phyloP scores from a whole-genome alignment of 257 asterid genomes.

The Ocimum tenuiflorum region DNA sequence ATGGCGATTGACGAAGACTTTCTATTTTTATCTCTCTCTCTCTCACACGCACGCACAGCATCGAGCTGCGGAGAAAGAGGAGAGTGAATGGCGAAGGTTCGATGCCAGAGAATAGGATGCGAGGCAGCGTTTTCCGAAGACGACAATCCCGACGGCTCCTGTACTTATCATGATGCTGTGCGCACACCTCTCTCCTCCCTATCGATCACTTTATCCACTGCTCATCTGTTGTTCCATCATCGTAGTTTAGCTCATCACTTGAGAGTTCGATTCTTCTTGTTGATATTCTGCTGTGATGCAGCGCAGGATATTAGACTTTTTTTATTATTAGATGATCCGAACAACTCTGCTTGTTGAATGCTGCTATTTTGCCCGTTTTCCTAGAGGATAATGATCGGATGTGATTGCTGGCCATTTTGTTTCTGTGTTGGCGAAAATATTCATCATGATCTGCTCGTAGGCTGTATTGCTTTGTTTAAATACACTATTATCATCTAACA shows the following conservation, averaged over 20 bases:
- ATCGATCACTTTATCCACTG: constrained; percentile 28
- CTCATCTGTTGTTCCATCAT: constrained; percentile 23
- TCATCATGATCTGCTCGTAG: not conserved
- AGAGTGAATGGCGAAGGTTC: constrained; percentile 58
- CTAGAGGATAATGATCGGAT: not conserved
- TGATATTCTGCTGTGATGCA: not conserved
- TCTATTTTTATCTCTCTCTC: no score
- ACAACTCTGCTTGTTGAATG: constrained; percentile 4
- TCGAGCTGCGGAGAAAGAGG: constrained; percentile 8
- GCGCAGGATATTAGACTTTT: not conserved
- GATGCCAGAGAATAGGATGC: constrained; percentile 87
- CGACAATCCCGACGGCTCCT: constrained; percentile 60
- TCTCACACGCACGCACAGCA: not conserved
- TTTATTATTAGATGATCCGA: not conserved
- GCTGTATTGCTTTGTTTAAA: not conserved
- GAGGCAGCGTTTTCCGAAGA: constrained; percentile 58
- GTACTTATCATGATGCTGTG: constrained; percentile 66
- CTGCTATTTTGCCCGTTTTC: not conserved
- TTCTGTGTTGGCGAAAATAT: not conserved
- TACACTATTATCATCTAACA: not conserved
- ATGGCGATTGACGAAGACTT: no score
- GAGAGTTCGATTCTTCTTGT: not conserved
- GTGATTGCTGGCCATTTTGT: not conserved
- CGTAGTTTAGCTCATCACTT: not conserved
- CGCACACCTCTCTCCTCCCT: constrained; percentile 22